Evolutionary conservation across 352 stramenopile genomes (phyloP), one percentile per base, ranked within the genome.

Genomic region (Globisporangium uncinulatum): DNA sequence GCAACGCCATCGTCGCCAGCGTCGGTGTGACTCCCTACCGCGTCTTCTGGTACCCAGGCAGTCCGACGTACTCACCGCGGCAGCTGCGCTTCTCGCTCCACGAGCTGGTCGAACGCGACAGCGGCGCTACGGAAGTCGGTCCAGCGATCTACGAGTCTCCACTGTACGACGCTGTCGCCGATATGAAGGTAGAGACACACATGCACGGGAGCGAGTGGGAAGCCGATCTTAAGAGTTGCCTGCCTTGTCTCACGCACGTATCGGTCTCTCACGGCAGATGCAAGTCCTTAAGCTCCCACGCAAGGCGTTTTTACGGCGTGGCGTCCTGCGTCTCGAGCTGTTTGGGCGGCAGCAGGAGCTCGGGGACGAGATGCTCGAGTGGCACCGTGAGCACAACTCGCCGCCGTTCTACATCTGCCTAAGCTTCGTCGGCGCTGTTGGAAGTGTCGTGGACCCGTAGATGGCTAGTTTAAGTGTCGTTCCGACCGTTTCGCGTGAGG

Each of bases 11-110:
- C 42, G 64, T 92, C 3, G 60, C 63, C 36, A 70, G 59, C n/a
- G 55, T 90, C 19, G 56, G 79, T 39, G 31, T 90, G 31, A 51
- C 83, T 41, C 79, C 82, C 6, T 92, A 92, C 63, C 69, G 78
- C 47, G 79, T 87, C 4, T 90, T 83, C 48, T 90, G 79, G 82
- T 84, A 90, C 47, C 79, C 82, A 2, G 67, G 76, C 17, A 83
- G 63, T 14, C 80, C 82, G 3, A 89, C 79, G 44, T 92, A 89
- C 68, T 79, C 69, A 0, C 82, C 79, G 6, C 64, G 70, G 43
- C 61, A 73, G 19, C 48, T 87, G 14, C 86, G 73, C 4, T 79
- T 92, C 50, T 65, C 66, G 42, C 70, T 92, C 24, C 84, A 82
- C 51, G 77, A 83, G 59, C 32, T 70, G 37, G n/a, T 57, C 19